Conservation (phyloP, 352 stramenopile genomes). For the Pythium brassicae region DNA sequence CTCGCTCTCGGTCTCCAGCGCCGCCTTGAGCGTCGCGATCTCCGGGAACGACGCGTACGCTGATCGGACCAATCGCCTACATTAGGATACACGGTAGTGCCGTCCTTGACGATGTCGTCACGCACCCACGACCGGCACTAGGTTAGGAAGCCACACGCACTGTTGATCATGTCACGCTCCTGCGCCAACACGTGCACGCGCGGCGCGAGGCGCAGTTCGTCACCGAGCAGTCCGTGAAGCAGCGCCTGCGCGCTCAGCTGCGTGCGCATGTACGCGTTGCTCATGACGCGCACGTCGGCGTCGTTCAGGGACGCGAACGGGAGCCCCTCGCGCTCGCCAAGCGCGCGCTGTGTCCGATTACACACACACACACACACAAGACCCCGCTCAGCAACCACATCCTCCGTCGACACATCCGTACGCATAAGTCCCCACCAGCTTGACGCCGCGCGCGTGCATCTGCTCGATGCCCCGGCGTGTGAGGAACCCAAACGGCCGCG, state of each 20-base stretch:
- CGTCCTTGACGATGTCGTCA: too few species aligned
- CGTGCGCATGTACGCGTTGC: conserved; percentile 74
- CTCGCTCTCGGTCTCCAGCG: conserved; percentile 46
- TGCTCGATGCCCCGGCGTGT: conserved; percentile 60
- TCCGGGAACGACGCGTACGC: conserved; percentile 62
- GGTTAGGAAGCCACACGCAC: conserved; percentile 31
- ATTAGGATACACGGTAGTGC: too few species aligned
- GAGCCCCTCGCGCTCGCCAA: conserved; percentile 39
- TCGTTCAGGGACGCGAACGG: conserved; percentile 26
- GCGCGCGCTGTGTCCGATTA: conserved; percentile 20
- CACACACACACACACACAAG: neutral
- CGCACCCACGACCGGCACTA: too few species aligned
- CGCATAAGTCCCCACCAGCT: conserved; percentile 25
- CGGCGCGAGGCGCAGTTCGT: conserved; percentile 28
- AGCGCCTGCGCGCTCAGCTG: conserved; percentile 72
- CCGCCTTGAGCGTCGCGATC: conserved; percentile 47
- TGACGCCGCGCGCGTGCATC: conserved; percentile 51
- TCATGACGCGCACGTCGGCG: conserved; percentile 51
- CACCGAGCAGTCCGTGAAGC: conserved; percentile 39
- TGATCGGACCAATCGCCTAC: conserved; percentile 9
- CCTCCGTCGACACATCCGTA: neutral
- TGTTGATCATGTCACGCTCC: conserved; percentile 78
- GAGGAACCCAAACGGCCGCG: conserved; percentile 63
- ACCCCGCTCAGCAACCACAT: neutral
- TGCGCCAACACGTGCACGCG: conserved; percentile 52